Evolutionary conservation across 495 filamentous ascomycete species (phyloP), one percentile per base, ranked within the genome.

Genomic region (Glutinoglossum americanum): DNA sequence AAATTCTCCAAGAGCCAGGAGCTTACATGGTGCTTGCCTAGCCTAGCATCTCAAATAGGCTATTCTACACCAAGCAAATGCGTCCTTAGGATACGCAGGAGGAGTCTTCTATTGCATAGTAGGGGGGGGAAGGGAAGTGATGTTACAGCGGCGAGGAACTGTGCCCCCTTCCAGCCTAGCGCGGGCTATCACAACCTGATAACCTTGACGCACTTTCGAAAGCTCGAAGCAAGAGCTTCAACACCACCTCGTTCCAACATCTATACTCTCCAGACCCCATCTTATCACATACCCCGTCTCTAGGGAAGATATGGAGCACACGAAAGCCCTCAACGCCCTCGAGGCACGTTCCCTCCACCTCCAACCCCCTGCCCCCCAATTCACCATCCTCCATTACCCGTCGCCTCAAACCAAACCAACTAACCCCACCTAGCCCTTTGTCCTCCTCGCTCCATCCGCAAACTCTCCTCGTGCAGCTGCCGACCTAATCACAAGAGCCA

Each of bases 401-500:
- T 13, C 15, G 51, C 30, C 15, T 58, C 15, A 17, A 30, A 45
- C 35, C 21, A 30, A 23, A 19, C 28, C 15, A 28, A 53, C 26
- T 33, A 9, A 25, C 30, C 51, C 39, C 1, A 10, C 13, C 6
- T 41, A 41, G 72, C 88, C 92, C 9, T 96, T 88, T 74, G 73
- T 97, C 60, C 81, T 82, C 35, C 85, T 96, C 58, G 81, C 85
- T 61, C 89, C 85, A 66, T 86, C 87, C 32, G 87, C 89, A 44
- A 83, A 79, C 5, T 85, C 87, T 0, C 85, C 87, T 25, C 82
- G 85, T 54, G 85, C 88, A 51, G 83, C 88, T 25, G 81, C 87
- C 55, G 87, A 95, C 63, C 78, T 99, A 10, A 77, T 97, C 63
- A 78, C 77, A 21, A 87, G 89, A 71, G 92, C 89, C 28, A 97